Percentiles rank a stretch among this genome's conserved stretches.
These are phyloP conservation scores for Gnomoniopsis smithogilvyi DNA, from an alignment of 2,329 filamentous ascomycete species.

Conservation along the genomic window DNA sequence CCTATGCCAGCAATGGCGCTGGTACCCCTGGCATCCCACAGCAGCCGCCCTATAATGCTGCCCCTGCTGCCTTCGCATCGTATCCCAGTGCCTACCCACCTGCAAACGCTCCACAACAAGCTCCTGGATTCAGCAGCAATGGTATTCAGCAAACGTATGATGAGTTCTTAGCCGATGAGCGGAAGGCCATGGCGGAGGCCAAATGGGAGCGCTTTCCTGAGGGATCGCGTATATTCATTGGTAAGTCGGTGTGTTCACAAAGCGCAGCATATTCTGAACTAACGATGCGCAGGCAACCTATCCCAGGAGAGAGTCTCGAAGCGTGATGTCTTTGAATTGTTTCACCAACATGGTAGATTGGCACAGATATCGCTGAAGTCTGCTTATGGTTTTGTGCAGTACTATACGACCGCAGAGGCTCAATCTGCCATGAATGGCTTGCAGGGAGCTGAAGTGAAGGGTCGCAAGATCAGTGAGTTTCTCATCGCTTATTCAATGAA, in stretches of 20 bases:
- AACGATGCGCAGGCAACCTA: constrained; percentile 65
- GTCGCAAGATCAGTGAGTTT: constrained; percentile 89
- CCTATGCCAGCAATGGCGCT: constrained; percentile 9
- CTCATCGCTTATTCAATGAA: not conserved
- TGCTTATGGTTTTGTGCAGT: constrained; percentile 96
- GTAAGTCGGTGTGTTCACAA: constrained; percentile 43
- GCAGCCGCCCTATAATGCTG: constrained; percentile 9
- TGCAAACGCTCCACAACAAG: constrained; percentile 12
- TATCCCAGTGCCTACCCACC: constrained; percentile 18
- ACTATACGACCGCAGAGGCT: constrained; percentile 73
- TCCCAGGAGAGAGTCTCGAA: constrained; percentile 93
- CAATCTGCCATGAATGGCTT: constrained; percentile 70
- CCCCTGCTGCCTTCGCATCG: constrained; percentile 14
- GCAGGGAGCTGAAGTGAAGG: constrained; percentile 77
- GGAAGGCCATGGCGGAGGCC: constrained; percentile 71
- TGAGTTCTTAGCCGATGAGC: constrained; percentile 68
- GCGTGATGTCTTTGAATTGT: constrained; percentile 87
- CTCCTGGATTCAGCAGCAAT: constrained; percentile 6
- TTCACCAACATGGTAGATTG: constrained; percentile 78
- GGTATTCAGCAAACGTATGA: constrained; percentile 64
- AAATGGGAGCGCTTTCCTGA: constrained; percentile 79
- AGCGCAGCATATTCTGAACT: not conserved
- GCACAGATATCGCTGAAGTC: constrained; percentile 97
- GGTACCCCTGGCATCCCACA: constrained; percentile 12
- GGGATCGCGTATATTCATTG: constrained; percentile 77